Evolutionary conservation across 163 green algal genomes (phyloP), one percentile per base, ranked within the genome.

Genomic region (Scenedesmus sp.): DNA sequence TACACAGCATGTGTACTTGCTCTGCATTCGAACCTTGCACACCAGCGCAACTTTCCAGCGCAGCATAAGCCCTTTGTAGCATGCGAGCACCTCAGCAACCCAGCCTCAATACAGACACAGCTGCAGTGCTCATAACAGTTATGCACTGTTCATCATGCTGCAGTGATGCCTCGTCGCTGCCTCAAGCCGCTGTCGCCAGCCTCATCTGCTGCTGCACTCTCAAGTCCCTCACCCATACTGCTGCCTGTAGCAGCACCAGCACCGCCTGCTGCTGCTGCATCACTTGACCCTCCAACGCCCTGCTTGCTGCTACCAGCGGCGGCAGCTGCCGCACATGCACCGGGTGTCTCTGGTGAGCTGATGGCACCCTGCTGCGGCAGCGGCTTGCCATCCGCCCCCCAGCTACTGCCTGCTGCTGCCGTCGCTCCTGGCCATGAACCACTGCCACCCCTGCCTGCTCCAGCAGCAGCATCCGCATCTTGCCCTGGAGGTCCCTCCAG

Each of bases 341-440:
- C 37, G 30, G 65, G 65, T 37, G 65, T 76, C 65, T 76, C 65
- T 76, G 65, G 65, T 37, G 65, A 26, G 40, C 65, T 76, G 65
- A 76, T 76, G 2, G 65, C 65, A 37, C 65, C 65, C 30, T 76
- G 65, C 65, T 76, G 65, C 12, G 30, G 65, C 65, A 76, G 65
- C 65, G 30, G 30, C 65, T 9, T 40, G 30, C 65, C 65, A 76
- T 76, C 65, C 16, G 16, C 30, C 1, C 65, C 65, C 65, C 65
- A 76, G 65, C 65, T 76, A 30, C 65, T 40, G 30, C 65, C 65
- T 76, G 65, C 65, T 76, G 65, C 65, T 76, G 65, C 65, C 40
- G 65, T 30, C 65, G 37, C 65, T 20, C 65, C 65, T 20, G 65
- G 65, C 65, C 65, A 76, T 18, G 65, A 76, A 7, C 65, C 65